These are phyloP conservation scores for Lactarius sp. DNA, from an alignment of 768 basidiomycete species.

Conservation along the genomic window DNA sequence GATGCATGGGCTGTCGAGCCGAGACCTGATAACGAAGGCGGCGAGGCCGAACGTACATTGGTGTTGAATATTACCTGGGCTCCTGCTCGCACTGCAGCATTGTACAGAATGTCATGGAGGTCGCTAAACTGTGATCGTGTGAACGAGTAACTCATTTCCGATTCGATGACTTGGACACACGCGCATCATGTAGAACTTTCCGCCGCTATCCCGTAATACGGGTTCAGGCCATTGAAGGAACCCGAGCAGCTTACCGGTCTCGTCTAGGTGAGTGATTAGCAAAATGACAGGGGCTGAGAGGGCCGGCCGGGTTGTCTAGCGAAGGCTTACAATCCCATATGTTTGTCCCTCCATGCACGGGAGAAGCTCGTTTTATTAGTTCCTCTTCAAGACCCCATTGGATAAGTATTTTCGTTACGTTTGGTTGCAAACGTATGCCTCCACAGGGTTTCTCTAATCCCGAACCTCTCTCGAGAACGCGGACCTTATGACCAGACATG, in stretches of 20 bases:
- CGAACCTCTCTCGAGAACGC: conserved; percentile 17
- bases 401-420: conserved; percentile 23
- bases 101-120: conserved; percentile 20
- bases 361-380: conserved; percentile 5
- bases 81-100: conserved; percentile 14
- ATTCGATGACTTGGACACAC: conserved; percentile 8
- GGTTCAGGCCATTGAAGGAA: conserved; percentile 16
- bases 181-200: conserved; percentile 15
- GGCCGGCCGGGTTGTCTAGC: neutral
- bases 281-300: neutral
- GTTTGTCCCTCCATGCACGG: conserved; percentile 6
- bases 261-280: neutral
- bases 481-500: conserved; percentile 23
- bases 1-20: neutral
- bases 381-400: conserved; percentile 25
- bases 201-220: conserved; percentile 11
- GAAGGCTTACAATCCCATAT: conserved; percentile 21
- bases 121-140: conserved; percentile 17
- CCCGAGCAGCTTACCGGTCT: conserved; percentile 12
- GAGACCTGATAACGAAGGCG: neutral
- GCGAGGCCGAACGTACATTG: conserved; percentile 7
- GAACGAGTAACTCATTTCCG: neutral
- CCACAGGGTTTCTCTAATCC: neutral
- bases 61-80: conserved; percentile 19
- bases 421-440: conserved; percentile 21